These are phyloP conservation scores for Albugo laibachii DNA, from an alignment of 352 stramenopile species.

Conservation along the genomic window DNA sequence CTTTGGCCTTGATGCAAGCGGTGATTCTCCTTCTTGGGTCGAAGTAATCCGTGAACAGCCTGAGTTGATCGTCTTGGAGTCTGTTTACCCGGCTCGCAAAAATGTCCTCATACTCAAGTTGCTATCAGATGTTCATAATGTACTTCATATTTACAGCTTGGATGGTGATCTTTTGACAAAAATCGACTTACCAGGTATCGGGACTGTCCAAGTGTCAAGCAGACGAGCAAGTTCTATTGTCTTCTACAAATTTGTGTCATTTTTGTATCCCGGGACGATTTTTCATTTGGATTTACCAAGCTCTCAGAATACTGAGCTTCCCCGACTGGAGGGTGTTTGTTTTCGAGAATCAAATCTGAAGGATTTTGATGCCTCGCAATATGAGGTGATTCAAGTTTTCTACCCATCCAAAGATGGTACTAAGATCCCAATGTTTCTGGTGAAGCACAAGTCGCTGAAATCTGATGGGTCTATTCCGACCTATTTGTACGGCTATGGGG, in stretches of 20 bases:
- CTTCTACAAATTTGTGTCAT: conserved; percentile 82
- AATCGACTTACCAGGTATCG: conserved; percentile 40
- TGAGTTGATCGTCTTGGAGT: conserved; percentile 49
- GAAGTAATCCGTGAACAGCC: conserved; percentile 72
- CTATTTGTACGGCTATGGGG: conserved; percentile 88
- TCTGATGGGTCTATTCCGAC: conserved; percentile 72
- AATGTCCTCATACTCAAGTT: conserved; percentile 57
- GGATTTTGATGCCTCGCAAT: conserved; percentile 57
- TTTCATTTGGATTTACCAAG: conserved; percentile 40
- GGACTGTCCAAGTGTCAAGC: conserved; percentile 41
- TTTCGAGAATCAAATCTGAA: conserved; percentile 73
- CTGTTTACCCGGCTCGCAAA: conserved; percentile 34
- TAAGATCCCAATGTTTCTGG: conserved; percentile 90
- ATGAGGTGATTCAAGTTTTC: conserved; percentile 69
- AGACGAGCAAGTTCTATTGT: conserved; percentile 58
- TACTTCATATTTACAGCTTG: conserved; percentile 62
- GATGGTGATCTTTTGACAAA: conserved; percentile 55
- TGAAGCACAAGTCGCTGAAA: conserved; percentile 58
- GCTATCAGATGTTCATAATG: conserved; percentile 63
- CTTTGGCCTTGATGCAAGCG: conserved; percentile 7
- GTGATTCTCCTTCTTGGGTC: conserved; percentile 23
- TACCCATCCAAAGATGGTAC: conserved; percentile 87
- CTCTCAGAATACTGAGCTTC: conserved; percentile 12
- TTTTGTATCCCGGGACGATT: conserved; percentile 64
- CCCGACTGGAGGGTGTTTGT: not conserved